A percentile compares a stretch with the other conserved stretches of the same genome.
These are phyloP conservation scores for Porcisia hertigi DNA, from an alignment of 208 protist species.

Conservation along the genomic window DNA sequence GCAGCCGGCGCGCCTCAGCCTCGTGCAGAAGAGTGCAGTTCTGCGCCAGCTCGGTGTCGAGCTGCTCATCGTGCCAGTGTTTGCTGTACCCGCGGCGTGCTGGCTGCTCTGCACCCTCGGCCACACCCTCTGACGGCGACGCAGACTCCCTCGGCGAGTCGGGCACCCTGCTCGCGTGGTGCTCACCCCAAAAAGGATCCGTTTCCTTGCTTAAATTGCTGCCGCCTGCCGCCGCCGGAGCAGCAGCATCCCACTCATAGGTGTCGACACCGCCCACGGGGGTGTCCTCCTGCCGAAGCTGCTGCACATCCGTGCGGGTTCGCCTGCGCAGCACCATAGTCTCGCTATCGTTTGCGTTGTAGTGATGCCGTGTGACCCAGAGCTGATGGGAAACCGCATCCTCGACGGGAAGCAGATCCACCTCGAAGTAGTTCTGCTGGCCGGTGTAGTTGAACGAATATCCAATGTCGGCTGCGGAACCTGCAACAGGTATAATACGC, in stretches of 20 bases:
- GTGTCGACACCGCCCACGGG: background rate
- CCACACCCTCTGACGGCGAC: background rate
- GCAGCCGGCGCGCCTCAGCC: slow-evolving; percentile 22
- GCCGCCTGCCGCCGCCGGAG: background rate
- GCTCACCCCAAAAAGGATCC: background rate
- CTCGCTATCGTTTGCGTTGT: slow-evolving; percentile 13
- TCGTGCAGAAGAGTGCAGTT: slow-evolving; percentile 32
- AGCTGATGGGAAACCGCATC: slow-evolving; percentile 49
- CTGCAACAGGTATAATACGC: slow-evolving; percentile 66
- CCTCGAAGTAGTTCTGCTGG: slow-evolving; percentile 58
- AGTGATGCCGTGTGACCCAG: slow-evolving; percentile 34
- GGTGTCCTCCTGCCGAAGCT: background rate
- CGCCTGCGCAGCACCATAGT: slow-evolving; percentile 25
- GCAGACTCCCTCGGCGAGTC: background rate
- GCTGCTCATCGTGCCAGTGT: slow-evolving; percentile 20
- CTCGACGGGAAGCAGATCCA: slow-evolving; percentile 35
- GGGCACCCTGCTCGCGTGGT: background rate
- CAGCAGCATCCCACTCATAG: background rate
- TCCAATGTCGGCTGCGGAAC: slow-evolving; percentile 42
- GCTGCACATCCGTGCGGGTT: slow-evolving; percentile 2
- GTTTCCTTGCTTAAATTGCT: background rate
- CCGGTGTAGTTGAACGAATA: slow-evolving; percentile 76
- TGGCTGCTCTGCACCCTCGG: background rate
- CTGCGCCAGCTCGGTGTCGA: slow-evolving; percentile 26
- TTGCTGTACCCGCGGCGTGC: background rate